Percentiles rank a stretch among this genome's conserved stretches.
Evolutionary conservation across 768 basidiomycete genomes (phyloP).

Genomic region (Agaricus bisporus): DNA sequence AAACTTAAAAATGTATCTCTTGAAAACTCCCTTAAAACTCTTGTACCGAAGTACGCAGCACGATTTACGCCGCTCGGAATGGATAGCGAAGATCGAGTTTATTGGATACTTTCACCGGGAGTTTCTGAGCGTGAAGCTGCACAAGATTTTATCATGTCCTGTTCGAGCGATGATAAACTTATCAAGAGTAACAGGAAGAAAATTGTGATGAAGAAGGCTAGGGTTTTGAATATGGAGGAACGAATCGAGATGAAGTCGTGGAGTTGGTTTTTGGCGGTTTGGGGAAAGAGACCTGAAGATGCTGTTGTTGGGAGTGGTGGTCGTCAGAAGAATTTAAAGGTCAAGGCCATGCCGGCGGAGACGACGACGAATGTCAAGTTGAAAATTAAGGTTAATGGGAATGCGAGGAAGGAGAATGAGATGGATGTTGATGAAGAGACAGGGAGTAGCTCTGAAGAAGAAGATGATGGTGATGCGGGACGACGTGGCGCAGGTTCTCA

Average conservation of each 20-base stretch:
- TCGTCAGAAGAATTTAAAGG: slow-evolving; percentile 5
- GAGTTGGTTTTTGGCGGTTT: slow-evolving; percentile 76
- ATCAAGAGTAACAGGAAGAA: slow-evolving; percentile 30
- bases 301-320: slow-evolving; percentile 1
- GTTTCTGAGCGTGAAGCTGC: slow-evolving; percentile 50
- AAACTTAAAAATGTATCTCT: slow-evolving; percentile 41
- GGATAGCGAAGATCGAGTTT: slow-evolving; percentile 61
- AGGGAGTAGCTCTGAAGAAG: slow-evolving; percentile 13
- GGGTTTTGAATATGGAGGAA: slow-evolving; percentile 31
- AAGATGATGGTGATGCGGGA: slow-evolving; percentile 1
- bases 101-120: slow-evolving; percentile 63
- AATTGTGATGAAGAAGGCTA: slow-evolving; percentile 20
- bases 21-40: slow-evolving; percentile 51
- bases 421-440: slow-evolving; percentile 2
- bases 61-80: slow-evolving; percentile 62
- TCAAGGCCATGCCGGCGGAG: slow-evolving; percentile 25
- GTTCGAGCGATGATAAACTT: slow-evolving; percentile 22
- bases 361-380: slow-evolving; percentile 32
- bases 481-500: not conserved
- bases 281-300: slow-evolving; percentile 47
- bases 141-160: slow-evolving; percentile 27
- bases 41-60: slow-evolving; percentile 35
- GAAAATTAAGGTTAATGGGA: not conserved
- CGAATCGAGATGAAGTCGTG: slow-evolving; percentile 50
- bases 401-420: not conserved